Conservation (phyloP, 148 eudicot species). For the Amaranthus cruentus region DNA sequence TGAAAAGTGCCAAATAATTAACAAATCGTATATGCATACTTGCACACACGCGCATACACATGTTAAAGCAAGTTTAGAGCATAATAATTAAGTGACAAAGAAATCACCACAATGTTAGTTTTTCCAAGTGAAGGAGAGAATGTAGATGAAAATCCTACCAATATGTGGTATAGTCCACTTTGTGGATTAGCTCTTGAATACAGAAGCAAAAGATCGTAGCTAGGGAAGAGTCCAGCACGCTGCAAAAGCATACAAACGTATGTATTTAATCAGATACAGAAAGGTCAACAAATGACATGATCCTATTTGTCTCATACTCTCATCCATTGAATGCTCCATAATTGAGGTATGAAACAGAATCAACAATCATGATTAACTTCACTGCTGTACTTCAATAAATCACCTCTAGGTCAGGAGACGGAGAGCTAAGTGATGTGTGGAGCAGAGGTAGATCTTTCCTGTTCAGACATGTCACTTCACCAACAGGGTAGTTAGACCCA, state of each 20-base stretch:
- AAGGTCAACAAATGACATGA: not conserved
- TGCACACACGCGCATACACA: not conserved
- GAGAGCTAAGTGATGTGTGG: constrained; percentile 59
- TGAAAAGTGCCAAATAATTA: too few species aligned
- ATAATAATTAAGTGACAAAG: not conserved
- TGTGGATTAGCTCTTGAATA: constrained; percentile 62
- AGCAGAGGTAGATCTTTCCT: constrained; percentile 70
- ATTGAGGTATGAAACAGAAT: not conserved
- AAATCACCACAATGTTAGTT: not conserved
- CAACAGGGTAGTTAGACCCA: constrained; percentile 77
- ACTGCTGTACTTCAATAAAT: not conserved
- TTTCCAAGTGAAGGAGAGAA: not conserved
- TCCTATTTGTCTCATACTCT: not conserved
- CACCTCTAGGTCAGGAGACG: constrained; percentile 84
- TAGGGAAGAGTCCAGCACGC: constrained; percentile 90
- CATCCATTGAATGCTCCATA: not conserved
- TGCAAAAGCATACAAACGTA: constrained; percentile 33
- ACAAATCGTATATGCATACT: too few species aligned
- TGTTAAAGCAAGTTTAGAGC: constrained; percentile 3
- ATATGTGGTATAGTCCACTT: constrained; percentile 58
- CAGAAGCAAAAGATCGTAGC: constrained; percentile 75
- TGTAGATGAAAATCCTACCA: constrained; percentile 41
- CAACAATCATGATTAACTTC: not conserved
- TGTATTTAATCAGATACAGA: not conserved
- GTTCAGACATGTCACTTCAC: constrained; percentile 89